Percentiles rank a stretch among this genome's conserved stretches.
phyloP scores from a whole-genome alignment of 306 rosid species.

The Quercus robur region DNA sequence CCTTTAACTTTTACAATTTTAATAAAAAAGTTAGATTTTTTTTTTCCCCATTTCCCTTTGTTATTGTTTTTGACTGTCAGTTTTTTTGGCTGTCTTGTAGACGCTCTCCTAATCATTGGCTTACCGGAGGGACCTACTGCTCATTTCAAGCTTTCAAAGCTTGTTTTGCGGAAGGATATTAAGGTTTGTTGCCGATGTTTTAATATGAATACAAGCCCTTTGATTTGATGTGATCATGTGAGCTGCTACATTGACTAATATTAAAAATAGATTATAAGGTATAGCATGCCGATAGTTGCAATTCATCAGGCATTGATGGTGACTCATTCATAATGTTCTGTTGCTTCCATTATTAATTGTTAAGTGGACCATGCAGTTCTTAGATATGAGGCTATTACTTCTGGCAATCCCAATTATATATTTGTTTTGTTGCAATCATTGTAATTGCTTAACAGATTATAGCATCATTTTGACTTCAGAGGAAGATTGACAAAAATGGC shows the following conservation, averaged over 20 bases:
- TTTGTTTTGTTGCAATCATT: not conserved
- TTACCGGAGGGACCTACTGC: constrained; percentile 95
- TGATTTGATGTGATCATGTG: not conserved
- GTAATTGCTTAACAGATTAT: not conserved
- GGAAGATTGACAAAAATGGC: not conserved
- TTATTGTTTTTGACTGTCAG: not conserved
- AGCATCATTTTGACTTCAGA: not conserved
- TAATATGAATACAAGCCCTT: not conserved
- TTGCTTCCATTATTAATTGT: not conserved
- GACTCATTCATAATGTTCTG: not conserved
- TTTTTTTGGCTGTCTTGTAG: constrained; percentile 37
- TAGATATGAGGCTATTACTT: not conserved
- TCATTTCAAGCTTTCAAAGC: constrained; percentile 84
- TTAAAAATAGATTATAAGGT: not conserved
- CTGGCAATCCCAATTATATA: not conserved
- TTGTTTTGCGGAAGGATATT: constrained; percentile 84
- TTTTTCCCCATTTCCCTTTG: not conserved
- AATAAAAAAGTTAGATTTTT: not conserved
- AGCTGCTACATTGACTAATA: not conserved
- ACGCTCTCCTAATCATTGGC: constrained; percentile 76
- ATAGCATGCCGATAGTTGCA: not conserved
- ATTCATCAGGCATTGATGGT: not conserved
- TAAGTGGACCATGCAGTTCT: too few species aligned
- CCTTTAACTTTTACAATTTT: not conserved
- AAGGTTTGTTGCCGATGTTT: constrained; percentile 46